phyloP scores from a whole-genome alignment of 352 stramenopile genomes.

The Pythium sp. region DNA sequence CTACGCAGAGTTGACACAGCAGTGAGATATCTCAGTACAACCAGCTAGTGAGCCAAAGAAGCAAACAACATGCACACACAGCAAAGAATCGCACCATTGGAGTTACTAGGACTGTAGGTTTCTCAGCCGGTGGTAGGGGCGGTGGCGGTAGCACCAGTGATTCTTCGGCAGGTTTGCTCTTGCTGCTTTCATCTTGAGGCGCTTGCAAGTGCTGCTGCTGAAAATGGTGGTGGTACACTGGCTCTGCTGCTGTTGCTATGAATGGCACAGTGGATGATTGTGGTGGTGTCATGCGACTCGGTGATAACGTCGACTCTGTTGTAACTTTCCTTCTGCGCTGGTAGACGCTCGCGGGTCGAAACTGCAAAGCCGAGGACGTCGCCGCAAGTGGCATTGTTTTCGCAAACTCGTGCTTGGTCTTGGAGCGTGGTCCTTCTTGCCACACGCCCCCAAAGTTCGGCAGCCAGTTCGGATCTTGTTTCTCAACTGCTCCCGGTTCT shows the following conservation, averaged over 20 bases:
- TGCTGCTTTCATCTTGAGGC: neutral
- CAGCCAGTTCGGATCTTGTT: slow-evolving; percentile 42
- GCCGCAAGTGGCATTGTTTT: slow-evolving; percentile 10
- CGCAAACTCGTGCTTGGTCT: slow-evolving; percentile 56
- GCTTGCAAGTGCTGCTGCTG: neutral
- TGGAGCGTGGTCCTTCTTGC: slow-evolving; percentile 61
- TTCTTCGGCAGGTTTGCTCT: neutral
- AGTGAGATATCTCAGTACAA: neutral
- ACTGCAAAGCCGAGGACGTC: slow-evolving; percentile 1
- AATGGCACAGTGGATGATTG: neutral
- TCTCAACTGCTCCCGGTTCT: slow-evolving; percentile 8
- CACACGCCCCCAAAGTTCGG: slow-evolving; percentile 79
- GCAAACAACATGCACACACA: neutral
- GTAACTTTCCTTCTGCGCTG: slow-evolving; percentile 4
- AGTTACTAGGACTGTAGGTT: neutral
- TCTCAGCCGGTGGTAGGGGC: neutral
- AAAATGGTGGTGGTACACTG: neutral
- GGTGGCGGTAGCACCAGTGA: neutral
- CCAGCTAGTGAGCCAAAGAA: neutral
- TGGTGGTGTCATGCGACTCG: neutral
- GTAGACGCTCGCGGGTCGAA: slow-evolving; percentile 9
- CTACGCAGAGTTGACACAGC: slow-evolving; percentile 10
- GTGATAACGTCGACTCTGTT: neutral
- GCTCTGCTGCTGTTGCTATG: neutral
- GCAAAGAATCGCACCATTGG: neutral